Evolutionary conservation across 257 asterid genomes (phyloP), one percentile per base, ranked within the genome.

Genomic region (Prunella vulgaris): DNA sequence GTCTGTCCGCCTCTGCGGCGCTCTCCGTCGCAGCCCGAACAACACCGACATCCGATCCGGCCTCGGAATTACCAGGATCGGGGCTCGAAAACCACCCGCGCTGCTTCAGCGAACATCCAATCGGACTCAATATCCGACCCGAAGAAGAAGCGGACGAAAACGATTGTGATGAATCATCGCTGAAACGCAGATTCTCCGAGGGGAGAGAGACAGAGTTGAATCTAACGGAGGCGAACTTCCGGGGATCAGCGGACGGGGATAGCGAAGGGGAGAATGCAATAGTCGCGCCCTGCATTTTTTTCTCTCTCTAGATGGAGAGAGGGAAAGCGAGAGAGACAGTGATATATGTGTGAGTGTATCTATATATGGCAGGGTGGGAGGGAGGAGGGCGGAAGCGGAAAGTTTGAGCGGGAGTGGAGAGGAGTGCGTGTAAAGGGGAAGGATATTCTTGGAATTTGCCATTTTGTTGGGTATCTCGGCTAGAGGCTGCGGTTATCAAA

Each of bases 231-330:
- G 79, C 20, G 64, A 60, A n/a, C 53, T 66, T 73, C 48, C 73
- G 81, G 15, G 49, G 72, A 33, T 73, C 74, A 30, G 73, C 66
- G 38, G 86, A 71, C 30, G 80, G 77, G 30, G 85, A 79, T 48
- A 84, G 62, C 10, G 89, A 74, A 22, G 90, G 83, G 13, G 86
- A 66, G 60, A 83, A 86, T 32, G 92, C 81, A 25, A 88, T 68
- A 0, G 90, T 81, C 1, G 83, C 69, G 86, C 94, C 76, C 84
- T 83, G 94, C 97, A 90, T 89, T 72, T 80, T 83, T 18, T 14
- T 13, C 1, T 40, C 27, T 54, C 13, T 12, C 54, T 76, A 48
- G 22, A 20, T 33, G 27, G 58, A 58, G 28, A 10, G 25, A 2
- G 33, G 0, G 33, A 28, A 6, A 28, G 33, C 3, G 33, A 3